Evolutionary conservation across 2,329 filamentous ascomycete genomes (phyloP), one percentile per base, ranked within the genome.

Genomic region (Aspergillus thermomutatus): DNA sequence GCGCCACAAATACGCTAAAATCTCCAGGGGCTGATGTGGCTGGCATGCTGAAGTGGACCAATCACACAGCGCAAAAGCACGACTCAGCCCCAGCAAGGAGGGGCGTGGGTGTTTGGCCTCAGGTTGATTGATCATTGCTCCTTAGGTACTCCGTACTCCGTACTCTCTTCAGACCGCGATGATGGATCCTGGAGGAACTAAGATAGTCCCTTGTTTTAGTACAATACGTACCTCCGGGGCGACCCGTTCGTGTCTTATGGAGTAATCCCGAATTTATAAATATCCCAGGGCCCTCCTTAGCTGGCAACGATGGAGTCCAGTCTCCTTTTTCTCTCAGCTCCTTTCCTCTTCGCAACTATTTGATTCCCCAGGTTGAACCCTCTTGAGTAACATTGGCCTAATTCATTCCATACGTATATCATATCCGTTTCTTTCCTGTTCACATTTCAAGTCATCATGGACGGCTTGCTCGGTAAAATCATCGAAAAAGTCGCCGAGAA

Each of bases 401-500:
- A n/a, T n/a, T n/a, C n/a, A n/a, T n/a, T n/a, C n/a, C n/a, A n/a
- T 28, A 17, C 14, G 5, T 37, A 17, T 17, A 5, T 17, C 14
- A 7, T 37, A 37, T 2, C 31, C 7, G 31, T n/a, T 17, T 17
- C 31, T 37, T 37, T 7, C n/a, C 28, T 31, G 28, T 14, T n/a
- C 19, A 10, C 11, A 45, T 2, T 5, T 14, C 28, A 7, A 47
- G 48, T 21, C 48, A 59, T 10, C 23, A 68, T 69, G 67, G 65
- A 66, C 28, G 43, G 43, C 4, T 66, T 72, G 51, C 57, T 72
- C 53, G 60, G 63, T 31, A 69, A 72, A 51, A 50, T 73, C 40
- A 59, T 70, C 56, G 62, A 66, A 50, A 63, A 65, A 52, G 56
- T 68, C 60, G 59, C 62, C 62, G 63, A 64, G 26, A 54, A 61